Evolutionary conservation across 129 eudicot species (phyloP).

Genomic region (Artemisia annua): DNA sequence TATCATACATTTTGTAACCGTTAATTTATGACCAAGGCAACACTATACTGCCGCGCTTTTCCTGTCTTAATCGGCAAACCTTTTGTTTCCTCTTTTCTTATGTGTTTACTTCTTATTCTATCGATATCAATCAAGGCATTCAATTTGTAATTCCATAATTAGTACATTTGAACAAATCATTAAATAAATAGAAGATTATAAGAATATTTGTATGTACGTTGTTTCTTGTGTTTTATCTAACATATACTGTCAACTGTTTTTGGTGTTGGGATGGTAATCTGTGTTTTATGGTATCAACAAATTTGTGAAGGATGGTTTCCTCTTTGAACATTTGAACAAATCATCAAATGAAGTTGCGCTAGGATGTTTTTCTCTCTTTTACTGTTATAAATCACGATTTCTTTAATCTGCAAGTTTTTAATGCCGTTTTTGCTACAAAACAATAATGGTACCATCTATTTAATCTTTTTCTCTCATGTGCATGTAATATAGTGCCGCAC

Average conservation of each 20-base stretch:
- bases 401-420: background rate
- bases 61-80: background rate
- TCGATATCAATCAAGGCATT: background rate
- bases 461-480: slow-evolving; percentile 7
- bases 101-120: background rate
- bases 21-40: slow-evolving; percentile 9
- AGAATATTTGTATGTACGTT: background rate
- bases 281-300: no score
- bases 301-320: no score
- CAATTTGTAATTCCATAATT: background rate
- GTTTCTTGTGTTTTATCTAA: background rate
- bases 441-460: slow-evolving; percentile 5
- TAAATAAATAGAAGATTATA: background rate
- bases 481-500: background rate
- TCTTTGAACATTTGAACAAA: background rate
- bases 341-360: background rate
- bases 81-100: slow-evolving; percentile 17
- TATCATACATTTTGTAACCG: background rate
- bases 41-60: background rate
- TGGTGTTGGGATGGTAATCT: no score
- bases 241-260: background rate
- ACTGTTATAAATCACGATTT: background rate
- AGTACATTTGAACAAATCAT: background rate
- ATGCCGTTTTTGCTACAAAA: slow-evolving; percentile 1
- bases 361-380: background rate